A percentile compares a stretch with the other conserved stretches of the same genome.
These are phyloP conservation scores for Sugiyamaella qingdaonensis DNA, from an alignment of 805 yeast species.

Conservation along the genomic window DNA sequence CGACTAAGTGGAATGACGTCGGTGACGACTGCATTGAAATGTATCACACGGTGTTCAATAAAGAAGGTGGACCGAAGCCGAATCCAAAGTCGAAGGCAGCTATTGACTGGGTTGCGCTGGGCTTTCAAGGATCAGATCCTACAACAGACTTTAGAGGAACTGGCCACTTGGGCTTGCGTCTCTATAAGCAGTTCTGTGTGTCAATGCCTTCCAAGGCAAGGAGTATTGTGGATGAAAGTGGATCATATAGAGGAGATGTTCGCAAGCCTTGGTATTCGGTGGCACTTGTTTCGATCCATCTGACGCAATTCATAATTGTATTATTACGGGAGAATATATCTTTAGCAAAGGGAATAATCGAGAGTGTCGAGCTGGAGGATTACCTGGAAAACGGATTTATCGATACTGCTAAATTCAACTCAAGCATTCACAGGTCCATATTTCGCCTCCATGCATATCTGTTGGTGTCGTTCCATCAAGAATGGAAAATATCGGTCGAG, in stretches of 20 bases:
- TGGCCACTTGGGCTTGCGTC: slow-evolving; percentile 28
- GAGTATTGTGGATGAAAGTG: slow-evolving; percentile 24
- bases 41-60: slow-evolving; percentile 7
- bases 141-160: slow-evolving; percentile 36
- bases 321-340: slow-evolving; percentile 14
- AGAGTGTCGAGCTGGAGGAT: neutral
- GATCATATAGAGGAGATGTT: slow-evolving; percentile 18
- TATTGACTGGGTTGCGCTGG: slow-evolving; percentile 34
- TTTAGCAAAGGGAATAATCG: slow-evolving; percentile 7
- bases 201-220: slow-evolving; percentile 13
- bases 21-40: slow-evolving; percentile 8
- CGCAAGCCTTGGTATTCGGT: slow-evolving; percentile 31
- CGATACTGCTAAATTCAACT: neutral
- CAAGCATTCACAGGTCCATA: slow-evolving; percentile 4
- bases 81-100: slow-evolving; percentile 8
- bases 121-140: slow-evolving; percentile 39
- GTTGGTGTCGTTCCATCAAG: slow-evolving; percentile 24
- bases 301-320: slow-evolving; percentile 18
- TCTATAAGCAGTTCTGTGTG: slow-evolving; percentile 24
- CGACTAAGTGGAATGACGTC: slow-evolving; percentile 6
- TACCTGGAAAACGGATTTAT: neutral
- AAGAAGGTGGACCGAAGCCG: neutral
- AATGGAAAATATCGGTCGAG: slow-evolving; percentile 24
- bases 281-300: slow-evolving; percentile 33
- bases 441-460: slow-evolving; percentile 19